Conservation (phyloP, 2,329 filamentous ascomycete species). For the Xylaria sp. region DNA sequence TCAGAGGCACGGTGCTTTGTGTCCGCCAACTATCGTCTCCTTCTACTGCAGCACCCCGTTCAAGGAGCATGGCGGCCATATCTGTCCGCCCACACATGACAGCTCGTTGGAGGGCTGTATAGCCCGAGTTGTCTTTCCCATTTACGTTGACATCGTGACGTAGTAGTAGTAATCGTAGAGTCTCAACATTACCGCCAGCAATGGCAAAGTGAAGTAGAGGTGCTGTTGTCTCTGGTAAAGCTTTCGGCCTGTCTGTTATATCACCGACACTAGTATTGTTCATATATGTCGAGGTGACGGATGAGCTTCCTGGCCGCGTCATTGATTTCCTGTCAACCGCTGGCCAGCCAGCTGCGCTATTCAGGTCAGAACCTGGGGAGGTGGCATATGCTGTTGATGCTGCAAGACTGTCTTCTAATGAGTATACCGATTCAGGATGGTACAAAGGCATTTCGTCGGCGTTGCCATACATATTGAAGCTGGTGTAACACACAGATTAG, state of each 20-base stretch:
- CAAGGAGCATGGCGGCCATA: conserved; percentile 49
- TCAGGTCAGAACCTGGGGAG: conserved; percentile 44
- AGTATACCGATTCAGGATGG: conserved; percentile 45
- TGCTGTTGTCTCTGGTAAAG: conserved; percentile 47
- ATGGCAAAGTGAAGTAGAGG: conserved; percentile 50
- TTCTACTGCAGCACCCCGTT: conserved; percentile 47
- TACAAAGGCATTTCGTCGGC: conserved; percentile 45
- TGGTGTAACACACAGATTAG: conserved; percentile 27
- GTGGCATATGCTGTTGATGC: conserved; percentile 45
- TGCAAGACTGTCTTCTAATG: conserved; percentile 43
- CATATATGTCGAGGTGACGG: conserved; percentile 39
- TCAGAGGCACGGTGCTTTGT: conserved; percentile 14
- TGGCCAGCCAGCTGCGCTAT: conserved; percentile 44
- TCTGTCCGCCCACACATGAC: conserved; percentile 49
- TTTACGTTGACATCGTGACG: conserved; percentile 48
- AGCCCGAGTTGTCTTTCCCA: conserved; percentile 46
- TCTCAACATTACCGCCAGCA: conserved; percentile 48
- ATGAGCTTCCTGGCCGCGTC: conserved; percentile 41
- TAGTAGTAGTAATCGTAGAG: conserved; percentile 46
- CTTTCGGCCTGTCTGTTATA: conserved; percentile 36
- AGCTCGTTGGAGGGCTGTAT: conserved; percentile 49
- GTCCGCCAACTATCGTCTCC: conserved; percentile 40
- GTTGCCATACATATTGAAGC: conserved; percentile 45
- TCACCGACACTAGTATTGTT: conserved; percentile 25
- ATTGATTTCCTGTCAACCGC: conserved; percentile 40